These are phyloP conservation scores for Podaxis pistillaris DNA, from an alignment of 768 basidiomycete species.

Conservation along the genomic window DNA sequence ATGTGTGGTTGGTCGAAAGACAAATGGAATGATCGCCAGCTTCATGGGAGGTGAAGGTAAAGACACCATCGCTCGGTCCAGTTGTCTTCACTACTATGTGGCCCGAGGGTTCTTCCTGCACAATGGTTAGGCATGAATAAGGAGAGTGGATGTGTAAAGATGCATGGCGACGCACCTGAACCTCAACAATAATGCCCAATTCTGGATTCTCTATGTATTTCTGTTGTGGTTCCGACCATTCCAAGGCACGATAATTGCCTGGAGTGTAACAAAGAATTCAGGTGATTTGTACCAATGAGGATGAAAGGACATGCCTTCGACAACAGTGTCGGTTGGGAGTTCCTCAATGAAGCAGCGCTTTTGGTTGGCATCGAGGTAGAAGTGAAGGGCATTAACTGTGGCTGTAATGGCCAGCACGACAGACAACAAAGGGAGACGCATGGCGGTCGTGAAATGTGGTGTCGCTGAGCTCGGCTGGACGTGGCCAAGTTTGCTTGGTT, in stretches of 20 bases:
- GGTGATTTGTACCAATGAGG: background rate
- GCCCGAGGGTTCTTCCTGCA: conserved; percentile 81
- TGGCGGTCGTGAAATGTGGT: conserved; percentile 16
- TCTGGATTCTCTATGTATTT: conserved; percentile 68
- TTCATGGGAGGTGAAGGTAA: conserved; percentile 98
- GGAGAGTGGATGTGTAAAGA: background rate
- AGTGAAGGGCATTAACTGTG: conserved; percentile 78
- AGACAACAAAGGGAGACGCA: conserved; percentile 27
- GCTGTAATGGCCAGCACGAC: conserved; percentile 36
- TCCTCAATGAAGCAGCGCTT: conserved; percentile 96
- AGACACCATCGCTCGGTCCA: conserved; percentile 88
- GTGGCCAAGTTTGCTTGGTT: conserved; percentile 23
- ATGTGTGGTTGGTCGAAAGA: conserved; percentile 87
- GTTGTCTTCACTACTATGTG: conserved; percentile 84
- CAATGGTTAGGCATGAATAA: background rate
- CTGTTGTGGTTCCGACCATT: conserved; percentile 80
- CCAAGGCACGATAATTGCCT: conserved; percentile 92
- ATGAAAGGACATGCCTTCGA: conserved; percentile 65
- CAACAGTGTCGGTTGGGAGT: conserved; percentile 90
- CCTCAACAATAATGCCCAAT: conserved; percentile 87
- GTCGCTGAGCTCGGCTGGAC: conserved; percentile 9
- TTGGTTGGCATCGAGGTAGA: conserved; percentile 94
- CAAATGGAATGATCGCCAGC: conserved; percentile 98
- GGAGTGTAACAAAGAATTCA: conserved; percentile 5
- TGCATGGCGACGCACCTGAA: conserved; percentile 55